Evolutionary conservation across 345 rosid genomes (phyloP), one percentile per base, ranked within the genome.

Genomic region (Citrus mangshanensis): DNA sequence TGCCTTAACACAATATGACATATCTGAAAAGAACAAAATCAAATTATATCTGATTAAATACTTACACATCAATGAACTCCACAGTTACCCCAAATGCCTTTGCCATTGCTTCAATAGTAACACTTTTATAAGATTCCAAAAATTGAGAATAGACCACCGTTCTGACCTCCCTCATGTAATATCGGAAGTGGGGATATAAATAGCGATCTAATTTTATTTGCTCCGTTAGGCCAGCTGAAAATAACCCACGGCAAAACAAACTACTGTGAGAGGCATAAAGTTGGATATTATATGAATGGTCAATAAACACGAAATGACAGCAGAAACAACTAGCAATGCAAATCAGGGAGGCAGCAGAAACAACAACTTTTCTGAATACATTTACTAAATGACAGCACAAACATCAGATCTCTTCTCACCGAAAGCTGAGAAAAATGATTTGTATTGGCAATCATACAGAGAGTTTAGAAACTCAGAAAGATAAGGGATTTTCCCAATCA

Each of bases 101-200:
- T 19, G 99, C 98, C 99, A 97, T 97, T 37, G 98, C 97, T 77
- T 92, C 98, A 32, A 97, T 89, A 5, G 99, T 94, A 68, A 97
- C 98, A 80, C 99, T 94, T 91, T 93, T 97, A 80, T 97, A 94
- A 14, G 98, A 94, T 73, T 97, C 99, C 87, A 97, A 69, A 82
- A 94, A 97, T 86, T 94, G 99, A 25, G 97, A 97, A 83, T 97
- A 97, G 10, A 97, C 93, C 30, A 97, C 98, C 1, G 90, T 91
- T 82, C 99, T 90, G 66, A 97, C 89, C 88, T 97, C 98, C 84
- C 98, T 90, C 99, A 94, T 97, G 92, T 97, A 94, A 82, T 91
- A 97, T 4, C 98, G 94, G 86, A 94, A 97, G 80, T 97, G 99
- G 14, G 97, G 93, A 85, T 90, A 91, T 89, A 97, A 84, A 80